Evolutionary conservation across 805 yeast genomes (phyloP), one percentile per base, ranked within the genome.

Genomic region (Candida arabinofermentans): DNA sequence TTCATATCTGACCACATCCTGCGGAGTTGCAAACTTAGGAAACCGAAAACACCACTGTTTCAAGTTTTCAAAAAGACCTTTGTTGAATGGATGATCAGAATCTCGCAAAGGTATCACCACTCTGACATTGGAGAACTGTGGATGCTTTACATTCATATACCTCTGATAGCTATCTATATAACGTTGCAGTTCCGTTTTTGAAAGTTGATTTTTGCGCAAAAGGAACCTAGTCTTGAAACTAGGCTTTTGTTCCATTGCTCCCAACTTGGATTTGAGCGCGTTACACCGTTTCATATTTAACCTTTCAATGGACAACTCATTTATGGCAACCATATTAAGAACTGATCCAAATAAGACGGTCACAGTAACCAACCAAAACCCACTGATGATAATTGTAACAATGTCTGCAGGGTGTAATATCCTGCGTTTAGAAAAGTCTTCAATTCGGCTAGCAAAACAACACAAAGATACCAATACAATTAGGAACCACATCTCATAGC

Each of bases 221-320:
- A 17, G 24, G 13, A 16, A 23, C 32, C 32, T 64, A 13, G 14
- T 22, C 8, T n/a, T 22, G 26, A 23, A 8, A 22, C 27, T 22
- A n/a, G 21, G 8, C 23, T 16, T 8, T 26, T 26, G n/a, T 4
- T n/a, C 24, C 5, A 21, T 12, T 8, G 10, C 17, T 10, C 22
- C 64, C 24, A 64, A 47, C 13, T 69, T 35, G 16, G 39, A n/a
- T n/a, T 36, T 34, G 41, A 16, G 36, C 17, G 31, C 46, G 13
- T 32, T 49, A 47, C 41, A 37, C 33, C 19, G 50, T 33, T 22
- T 39, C n/a, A 35, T 14, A 8, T 51, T 44, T 16, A 51, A 61
- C 30, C 81, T 55, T 27, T 75, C 80, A 47, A 86, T 54, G 0
- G 88, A 72, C 0, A 86, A 75, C 43, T 69, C 61, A 49, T 84